Evolutionary conservation across 2,329 filamentous ascomycete species (phyloP), one percentile per base, ranked within the genome.

Genomic region (Botrytis paeoniae): DNA sequence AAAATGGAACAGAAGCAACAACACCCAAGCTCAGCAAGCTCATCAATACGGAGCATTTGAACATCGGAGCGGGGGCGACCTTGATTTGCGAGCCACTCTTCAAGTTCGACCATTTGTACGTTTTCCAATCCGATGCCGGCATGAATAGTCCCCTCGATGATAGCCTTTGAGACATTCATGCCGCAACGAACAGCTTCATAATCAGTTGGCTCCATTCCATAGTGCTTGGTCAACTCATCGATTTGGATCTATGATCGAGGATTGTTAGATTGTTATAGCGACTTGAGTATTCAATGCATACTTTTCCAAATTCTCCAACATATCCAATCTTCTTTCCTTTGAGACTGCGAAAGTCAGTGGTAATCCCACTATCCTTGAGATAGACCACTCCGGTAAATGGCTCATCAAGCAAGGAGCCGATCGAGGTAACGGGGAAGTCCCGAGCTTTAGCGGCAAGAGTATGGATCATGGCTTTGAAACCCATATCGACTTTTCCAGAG

Each of bases 391-490:
- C 92, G 0, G 92, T 94, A 83, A 94, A 94, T 43, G 92, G 92
- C 81, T 94, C 92, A 76, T 94, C 92, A 69, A 94, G 89, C 4
- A 94, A 87, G 43, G 90, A 93, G 57, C 91, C 92, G 68, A 94
- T 88, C 14, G 92, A 93, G 32, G 87, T 84, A 69, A 94, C 89
- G 0, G 92, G 92, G 80, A 93, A 94, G 83, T 87, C 84, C 75
- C 92, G 91, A 57, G 92, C 92, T 82, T 93, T 93, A 80, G 92
- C 92, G 72, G 91, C 92, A 74, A 94, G 87, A 14, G 92, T 94
- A 80, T 94, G 92, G 77, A 94, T 94, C 92, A 94, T 94, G 76
- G 92, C 92, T 82, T 94, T 94, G 87, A 93, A 93, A 62, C 92
- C 92, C 79, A 94, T 88, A 80, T 94, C 91, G 68, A 93, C 89